These are phyloP conservation scores for Beta lomatogona DNA, from an alignment of 179 eudicot species.

Conservation along the genomic window DNA sequence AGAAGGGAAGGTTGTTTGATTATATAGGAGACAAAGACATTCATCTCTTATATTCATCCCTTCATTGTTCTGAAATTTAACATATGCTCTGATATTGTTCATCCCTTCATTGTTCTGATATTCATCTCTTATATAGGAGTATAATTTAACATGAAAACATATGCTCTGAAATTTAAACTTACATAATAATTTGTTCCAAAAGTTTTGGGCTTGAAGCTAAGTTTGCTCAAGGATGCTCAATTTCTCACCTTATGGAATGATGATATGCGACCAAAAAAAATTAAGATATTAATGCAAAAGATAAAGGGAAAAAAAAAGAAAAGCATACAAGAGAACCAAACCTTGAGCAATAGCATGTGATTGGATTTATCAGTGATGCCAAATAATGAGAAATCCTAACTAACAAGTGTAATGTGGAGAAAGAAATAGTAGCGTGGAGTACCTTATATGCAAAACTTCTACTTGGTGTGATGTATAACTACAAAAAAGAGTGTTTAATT, in stretches of 20 bases:
- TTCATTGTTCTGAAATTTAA: too few species aligned
- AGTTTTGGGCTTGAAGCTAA: too few species aligned
- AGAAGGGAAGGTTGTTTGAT: too few species aligned
- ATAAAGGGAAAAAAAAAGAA: not conserved
- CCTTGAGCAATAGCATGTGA: not conserved
- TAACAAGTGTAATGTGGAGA: not conserved
- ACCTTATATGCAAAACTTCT: not conserved
- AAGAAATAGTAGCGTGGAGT: not conserved
- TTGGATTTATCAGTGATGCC: not conserved
- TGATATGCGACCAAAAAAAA: not conserved
- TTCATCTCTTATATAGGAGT: too few species aligned
- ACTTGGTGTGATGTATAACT: conserved; percentile 8
- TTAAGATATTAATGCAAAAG: not conserved
- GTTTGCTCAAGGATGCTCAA: not conserved
- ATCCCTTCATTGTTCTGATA: too few species aligned
- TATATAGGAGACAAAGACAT: too few species aligned
- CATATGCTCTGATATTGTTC: too few species aligned
- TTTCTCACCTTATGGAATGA: not conserved
- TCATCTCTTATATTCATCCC: too few species aligned
- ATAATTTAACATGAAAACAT: too few species aligned
- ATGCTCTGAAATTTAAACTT: too few species aligned
- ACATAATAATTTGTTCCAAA: too few species aligned
- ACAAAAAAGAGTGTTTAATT: not conserved
- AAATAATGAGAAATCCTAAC: conserved; percentile 7
- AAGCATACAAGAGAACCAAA: not conserved